Percentiles rank a stretch among this genome's conserved stretches.
Conservation (phyloP, 371 early-diverging fungal species). For the Mucor mucedo region DNA sequence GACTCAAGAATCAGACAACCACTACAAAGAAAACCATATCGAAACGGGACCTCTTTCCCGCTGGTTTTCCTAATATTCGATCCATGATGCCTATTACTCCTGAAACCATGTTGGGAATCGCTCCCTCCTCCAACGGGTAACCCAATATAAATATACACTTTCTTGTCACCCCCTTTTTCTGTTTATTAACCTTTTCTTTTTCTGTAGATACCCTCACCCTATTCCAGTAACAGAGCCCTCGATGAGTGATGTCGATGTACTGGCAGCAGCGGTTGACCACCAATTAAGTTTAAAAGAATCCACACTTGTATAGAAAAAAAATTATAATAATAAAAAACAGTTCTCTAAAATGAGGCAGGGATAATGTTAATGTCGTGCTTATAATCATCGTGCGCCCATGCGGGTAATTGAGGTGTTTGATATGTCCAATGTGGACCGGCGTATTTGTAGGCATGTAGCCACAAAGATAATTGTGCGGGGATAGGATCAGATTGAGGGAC, state of each 20-base stretch:
- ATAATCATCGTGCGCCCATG: constrained; percentile 68
- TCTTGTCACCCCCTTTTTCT: too few species aligned
- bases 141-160: too few species aligned
- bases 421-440: constrained; percentile 70
- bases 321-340: neutral
- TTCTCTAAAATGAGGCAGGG: constrained; percentile 19
- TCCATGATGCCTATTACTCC: constrained; percentile 54
- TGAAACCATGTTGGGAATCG: constrained; percentile 54
- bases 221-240: constrained; percentile 6
- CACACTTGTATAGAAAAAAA: neutral
- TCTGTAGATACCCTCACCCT: constrained; percentile 20
- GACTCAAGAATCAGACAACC: constrained; percentile 65
- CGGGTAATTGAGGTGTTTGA: constrained; percentile 74
- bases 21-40: constrained; percentile 35
- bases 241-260: constrained; percentile 15
- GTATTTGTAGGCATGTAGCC: constrained; percentile 87
- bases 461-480: constrained; percentile 74
- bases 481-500: constrained; percentile 65
- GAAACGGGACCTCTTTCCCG: constrained; percentile 29
- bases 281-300: constrained; percentile 25
- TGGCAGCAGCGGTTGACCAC: constrained; percentile 23
- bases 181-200: too few species aligned
- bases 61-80: constrained; percentile 27
- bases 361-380: constrained; percentile 11
- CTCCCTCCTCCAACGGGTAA: constrained; percentile 27